Evolutionary conservation across 768 basidiomycete species (phyloP).

Genomic region (Pleurotus ostreatus): DNA sequence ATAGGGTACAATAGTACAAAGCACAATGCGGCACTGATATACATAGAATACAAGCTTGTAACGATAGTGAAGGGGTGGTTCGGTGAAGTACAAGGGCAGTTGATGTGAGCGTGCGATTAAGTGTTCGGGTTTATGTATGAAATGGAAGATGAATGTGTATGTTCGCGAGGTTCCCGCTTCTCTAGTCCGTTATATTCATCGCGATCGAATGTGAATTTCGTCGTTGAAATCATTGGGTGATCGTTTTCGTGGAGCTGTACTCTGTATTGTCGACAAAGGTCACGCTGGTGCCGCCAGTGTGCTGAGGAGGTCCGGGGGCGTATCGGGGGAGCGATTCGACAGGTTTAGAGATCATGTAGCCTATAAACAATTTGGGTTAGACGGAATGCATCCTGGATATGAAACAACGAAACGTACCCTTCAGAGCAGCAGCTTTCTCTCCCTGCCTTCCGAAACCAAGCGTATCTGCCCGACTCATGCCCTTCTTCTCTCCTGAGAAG

Average conservation of each 20-base stretch:
- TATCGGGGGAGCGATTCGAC: conserved; percentile 54
- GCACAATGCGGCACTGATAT: no score
- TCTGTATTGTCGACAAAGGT: conserved; percentile 4
- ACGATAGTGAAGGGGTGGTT: neutral
- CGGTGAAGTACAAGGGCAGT: neutral
- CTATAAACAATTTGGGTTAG: conserved; percentile 20
- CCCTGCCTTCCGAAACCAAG: conserved; percentile 81
- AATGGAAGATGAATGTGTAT: neutral
- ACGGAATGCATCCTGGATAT: no score
- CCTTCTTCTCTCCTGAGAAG: conserved; percentile 10
- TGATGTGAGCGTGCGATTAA: neutral
- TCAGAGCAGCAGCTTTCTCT: conserved; percentile 70
- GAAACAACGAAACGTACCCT: conserved; percentile 38
- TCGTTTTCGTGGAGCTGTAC: neutral
- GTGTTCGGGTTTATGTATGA: neutral
- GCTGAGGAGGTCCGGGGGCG: conserved; percentile 27
- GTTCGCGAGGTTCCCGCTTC: neutral
- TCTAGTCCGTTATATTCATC: neutral
- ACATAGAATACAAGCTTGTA: no score
- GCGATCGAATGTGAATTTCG: neutral
- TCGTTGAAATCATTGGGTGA: neutral
- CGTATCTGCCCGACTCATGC: conserved; percentile 25
- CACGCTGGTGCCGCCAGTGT: conserved; percentile 7
- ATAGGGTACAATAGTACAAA: no score
- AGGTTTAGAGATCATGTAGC: conserved; percentile 56